Base-by-base conservation (phyloP, 306 rosid genomes). In the Vicia villosa region DNA sequence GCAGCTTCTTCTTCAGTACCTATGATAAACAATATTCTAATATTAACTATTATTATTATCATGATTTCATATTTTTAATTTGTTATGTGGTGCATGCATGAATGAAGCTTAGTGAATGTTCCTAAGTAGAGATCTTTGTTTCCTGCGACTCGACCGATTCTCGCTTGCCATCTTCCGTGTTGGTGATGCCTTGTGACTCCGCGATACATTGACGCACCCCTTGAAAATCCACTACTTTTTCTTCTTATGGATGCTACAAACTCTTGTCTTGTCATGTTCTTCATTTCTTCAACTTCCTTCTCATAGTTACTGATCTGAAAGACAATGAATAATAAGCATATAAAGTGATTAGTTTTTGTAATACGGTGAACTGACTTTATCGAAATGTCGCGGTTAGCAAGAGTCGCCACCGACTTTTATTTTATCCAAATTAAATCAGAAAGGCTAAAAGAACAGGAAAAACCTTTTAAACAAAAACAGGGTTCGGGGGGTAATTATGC, bases 181-280 rank as follows among this genome's bases (percentile, higher is more conserved):
- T 94, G 99, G 52, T 94, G 99, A 80, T 94, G 99, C 88, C 99
- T 91, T 75, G 99, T 95, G 38, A 95, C 99, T 65, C 99, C 99
- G 4, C 99, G 97, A 70, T 95, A 95, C 99, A 95, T 95, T 52
- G 99, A 95, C 61, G 99, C 99, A 34, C 99, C 99, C 76, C 99
- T 84, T 7, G 99, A 95, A 78, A 95, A 95, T 14, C 97, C 97
- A 82, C 97, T 95, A 56, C 99, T 95, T 74, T 91, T 95, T 83
- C 99, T 91, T 81, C 97, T 84, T 62, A 95, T 95, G 75, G 99
- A 76, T 47, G 99, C 99, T 60, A 95, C 99, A 85, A 95, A 95
- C 86, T 95, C 99, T 79, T 87, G 99, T 80, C 99, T 87, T 5
- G 99, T 95, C 96, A 89, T 89, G 78, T 95, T 86, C 82, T 91